phyloP scores from a whole-genome alignment of 202 grass and related monocot genomes.

The Bolboschoenoplectus hybrid region DNA sequence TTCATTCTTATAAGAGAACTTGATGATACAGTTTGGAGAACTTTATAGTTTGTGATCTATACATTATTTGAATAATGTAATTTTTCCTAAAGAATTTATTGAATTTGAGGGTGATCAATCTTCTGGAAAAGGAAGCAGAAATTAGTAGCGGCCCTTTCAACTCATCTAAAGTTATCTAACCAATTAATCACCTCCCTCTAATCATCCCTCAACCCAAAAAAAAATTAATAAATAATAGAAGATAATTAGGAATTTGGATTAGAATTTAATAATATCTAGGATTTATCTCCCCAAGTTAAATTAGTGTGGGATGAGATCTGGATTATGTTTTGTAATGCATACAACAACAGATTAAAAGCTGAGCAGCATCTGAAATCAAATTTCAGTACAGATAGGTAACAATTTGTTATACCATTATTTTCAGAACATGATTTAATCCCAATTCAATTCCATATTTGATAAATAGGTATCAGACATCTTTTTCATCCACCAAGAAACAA shows the following conservation, averaged over 20 bases:
- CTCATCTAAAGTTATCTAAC: background rate
- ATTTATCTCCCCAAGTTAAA: slow-evolving; percentile 2
- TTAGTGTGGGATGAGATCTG: background rate
- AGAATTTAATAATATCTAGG: background rate
- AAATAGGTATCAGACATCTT: background rate
- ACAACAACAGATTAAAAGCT: background rate
- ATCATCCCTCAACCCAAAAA: background rate
- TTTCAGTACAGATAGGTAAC: background rate
- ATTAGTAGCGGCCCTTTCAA: background rate
- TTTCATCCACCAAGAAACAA: background rate
- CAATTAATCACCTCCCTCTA: background rate
- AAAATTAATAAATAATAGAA: background rate
- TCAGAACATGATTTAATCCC: background rate
- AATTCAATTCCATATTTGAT: background rate
- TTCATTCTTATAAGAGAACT: background rate
- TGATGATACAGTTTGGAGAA: background rate
- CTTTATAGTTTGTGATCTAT: background rate
- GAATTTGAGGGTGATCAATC: background rate
- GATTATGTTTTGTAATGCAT: background rate
- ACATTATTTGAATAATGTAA: background rate
- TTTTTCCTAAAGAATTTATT: background rate
- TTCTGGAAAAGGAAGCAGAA: background rate
- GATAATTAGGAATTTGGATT: background rate
- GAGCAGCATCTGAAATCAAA: slow-evolving; percentile 4
- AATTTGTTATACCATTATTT: background rate